These are phyloP conservation scores for Chrysochromulina tobinii DNA, from an alignment of 78 protist genomes.

Conservation along the genomic window DNA sequence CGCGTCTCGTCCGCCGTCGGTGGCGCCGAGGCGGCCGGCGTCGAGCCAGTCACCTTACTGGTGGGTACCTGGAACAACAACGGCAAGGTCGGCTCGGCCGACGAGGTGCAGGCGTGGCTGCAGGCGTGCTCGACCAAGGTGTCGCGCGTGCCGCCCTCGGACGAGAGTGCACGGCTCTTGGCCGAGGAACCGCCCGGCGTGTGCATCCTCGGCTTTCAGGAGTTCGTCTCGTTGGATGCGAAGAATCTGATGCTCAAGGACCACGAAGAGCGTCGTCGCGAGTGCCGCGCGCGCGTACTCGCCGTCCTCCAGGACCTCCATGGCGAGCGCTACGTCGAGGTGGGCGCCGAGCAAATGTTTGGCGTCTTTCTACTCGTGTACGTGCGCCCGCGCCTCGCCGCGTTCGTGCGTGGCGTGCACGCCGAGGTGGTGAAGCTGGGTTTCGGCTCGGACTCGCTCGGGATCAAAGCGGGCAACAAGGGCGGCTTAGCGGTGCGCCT, in stretches of 20 bases:
- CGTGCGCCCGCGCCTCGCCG: not conserved
- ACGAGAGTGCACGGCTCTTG: no score
- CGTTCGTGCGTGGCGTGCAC: not conserved
- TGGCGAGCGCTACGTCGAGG: not conserved
- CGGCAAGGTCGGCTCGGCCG: not conserved
- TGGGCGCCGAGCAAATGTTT: not conserved
- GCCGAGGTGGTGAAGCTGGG: not conserved
- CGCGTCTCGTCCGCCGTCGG: not conserved
- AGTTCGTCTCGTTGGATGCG: not conserved
- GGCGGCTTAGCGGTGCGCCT: conserved; percentile 23
- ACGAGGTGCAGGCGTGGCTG: not conserved
- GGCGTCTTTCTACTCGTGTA: not conserved
- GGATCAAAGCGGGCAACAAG: not conserved
- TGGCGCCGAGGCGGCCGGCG: not conserved
- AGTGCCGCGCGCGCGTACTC: not conserved
- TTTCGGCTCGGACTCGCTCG: not conserved
- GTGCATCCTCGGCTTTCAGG: not conserved
- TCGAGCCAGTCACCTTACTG: not conserved
- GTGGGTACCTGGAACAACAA: conserved; percentile 1
- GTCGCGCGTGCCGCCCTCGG: not conserved
- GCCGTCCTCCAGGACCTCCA: not conserved
- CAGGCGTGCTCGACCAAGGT: not conserved
- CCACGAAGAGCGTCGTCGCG: not conserved
- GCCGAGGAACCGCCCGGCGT: not conserved
- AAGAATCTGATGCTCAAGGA: not conserved